phyloP scores from a whole-genome alignment of 2,329 filamentous ascomycete species.

The Colletotrichum karsti region DNA sequence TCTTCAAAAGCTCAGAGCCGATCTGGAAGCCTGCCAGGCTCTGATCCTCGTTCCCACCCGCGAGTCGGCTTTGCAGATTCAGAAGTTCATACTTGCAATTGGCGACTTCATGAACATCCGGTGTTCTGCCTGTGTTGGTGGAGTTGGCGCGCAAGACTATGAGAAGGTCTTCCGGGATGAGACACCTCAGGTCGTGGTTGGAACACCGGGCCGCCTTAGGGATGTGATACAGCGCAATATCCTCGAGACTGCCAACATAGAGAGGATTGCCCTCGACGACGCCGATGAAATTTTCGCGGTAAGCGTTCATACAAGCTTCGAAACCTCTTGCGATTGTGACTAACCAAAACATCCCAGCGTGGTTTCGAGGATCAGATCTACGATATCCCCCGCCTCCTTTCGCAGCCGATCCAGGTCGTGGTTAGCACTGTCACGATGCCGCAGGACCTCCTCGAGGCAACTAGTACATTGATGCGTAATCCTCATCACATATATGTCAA shows the following conservation, averaged over 20 bases:
- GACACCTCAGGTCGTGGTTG: conserved; percentile 96
- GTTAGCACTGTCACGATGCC: conserved; percentile 98
- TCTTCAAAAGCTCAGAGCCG: conserved; percentile 97
- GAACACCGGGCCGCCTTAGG: conserved; percentile 96
- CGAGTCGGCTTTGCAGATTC: conserved; percentile 98
- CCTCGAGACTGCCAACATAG: conserved; percentile 96
- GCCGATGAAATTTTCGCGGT: conserved; percentile 98
- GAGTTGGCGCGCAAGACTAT: conserved; percentile 96
- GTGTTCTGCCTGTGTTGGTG: conserved; percentile 99
- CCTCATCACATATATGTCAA: conserved; percentile 99
- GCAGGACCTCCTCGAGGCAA: conserved; percentile 98
- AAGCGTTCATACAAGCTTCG: conserved; percentile 42
- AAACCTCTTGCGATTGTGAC: conserved; percentile 43
- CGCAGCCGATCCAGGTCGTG: conserved; percentile 97
- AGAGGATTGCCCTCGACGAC: conserved; percentile 99
- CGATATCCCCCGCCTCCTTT: conserved; percentile 99
- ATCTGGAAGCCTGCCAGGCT: conserved; percentile 96
- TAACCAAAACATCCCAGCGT: conserved; percentile 60
- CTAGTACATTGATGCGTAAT: conserved; percentile 99
- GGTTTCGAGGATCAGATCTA: conserved; percentile 99
- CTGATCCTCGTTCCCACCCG: conserved; percentile 97
- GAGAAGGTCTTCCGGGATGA: conserved; percentile 97
- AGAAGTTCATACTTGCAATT: conserved; percentile 98
- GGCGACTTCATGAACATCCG: conserved; percentile 99
- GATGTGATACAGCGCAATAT: conserved; percentile 99